Evolutionary conservation across 2,329 filamentous ascomycete species (phyloP).

Genomic region (Niveomyces coronatus): DNA sequence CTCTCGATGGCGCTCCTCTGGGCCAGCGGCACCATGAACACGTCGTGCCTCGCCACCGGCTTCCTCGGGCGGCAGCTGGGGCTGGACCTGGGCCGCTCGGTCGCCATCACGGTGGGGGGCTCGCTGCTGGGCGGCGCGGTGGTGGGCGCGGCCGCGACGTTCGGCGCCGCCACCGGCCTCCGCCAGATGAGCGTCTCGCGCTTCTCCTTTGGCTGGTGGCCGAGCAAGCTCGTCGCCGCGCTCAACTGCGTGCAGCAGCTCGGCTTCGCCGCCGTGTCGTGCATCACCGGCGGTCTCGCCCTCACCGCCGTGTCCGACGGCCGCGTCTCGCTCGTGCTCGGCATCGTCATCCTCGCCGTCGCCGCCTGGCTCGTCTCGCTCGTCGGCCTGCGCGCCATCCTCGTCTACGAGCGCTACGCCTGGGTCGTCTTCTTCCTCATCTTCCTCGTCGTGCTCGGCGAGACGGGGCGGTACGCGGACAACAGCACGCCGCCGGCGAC

Average conservation of each 20-base stretch:
- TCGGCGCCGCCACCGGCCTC: conserved; percentile 38
- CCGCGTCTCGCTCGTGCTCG: conserved; percentile 36
- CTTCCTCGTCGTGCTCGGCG: conserved; percentile 39
- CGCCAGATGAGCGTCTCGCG: conserved; percentile 40
- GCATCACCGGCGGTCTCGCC: conserved; percentile 40
- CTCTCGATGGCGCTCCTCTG: conserved; percentile 41
- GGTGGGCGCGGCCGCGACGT: conserved; percentile 37
- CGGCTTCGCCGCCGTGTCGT: conserved; percentile 41
- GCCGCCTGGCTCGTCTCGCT: conserved; percentile 40
- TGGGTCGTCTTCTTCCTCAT: conserved; percentile 37
- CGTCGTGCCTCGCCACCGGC: conserved; percentile 39
- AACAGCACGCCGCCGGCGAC: conserved; percentile 21
- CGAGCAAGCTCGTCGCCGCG: conserved; percentile 36
- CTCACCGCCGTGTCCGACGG: conserved; percentile 35
- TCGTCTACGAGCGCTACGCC: conserved; percentile 39
- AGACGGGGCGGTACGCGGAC: conserved; percentile 32
- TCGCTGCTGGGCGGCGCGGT: conserved; percentile 27
- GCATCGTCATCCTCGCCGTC: conserved; percentile 41
- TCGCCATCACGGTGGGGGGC: conserved; percentile 35
- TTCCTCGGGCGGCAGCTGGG: conserved; percentile 41
- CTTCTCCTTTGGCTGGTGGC: conserved; percentile 41
- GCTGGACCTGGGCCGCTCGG: conserved; percentile 31
- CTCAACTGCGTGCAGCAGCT: conserved; percentile 29
- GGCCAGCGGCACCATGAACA: conserved; percentile 41
- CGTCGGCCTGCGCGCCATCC: conserved; percentile 37